phyloP scores from a whole-genome alignment of 257 asterid species.

The Datura wrightii region DNA sequence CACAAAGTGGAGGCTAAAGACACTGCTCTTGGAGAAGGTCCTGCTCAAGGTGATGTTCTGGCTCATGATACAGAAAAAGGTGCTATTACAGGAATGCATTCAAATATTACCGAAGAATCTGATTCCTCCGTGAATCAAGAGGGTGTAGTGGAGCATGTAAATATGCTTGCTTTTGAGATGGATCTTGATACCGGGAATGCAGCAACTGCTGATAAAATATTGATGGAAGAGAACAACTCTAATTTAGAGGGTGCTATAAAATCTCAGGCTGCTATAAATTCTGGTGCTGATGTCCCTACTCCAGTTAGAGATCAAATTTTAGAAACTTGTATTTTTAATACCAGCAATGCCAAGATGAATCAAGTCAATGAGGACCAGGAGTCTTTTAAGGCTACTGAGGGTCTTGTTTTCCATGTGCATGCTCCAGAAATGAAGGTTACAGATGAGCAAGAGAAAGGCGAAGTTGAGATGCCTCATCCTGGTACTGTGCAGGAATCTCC shows the following conservation, averaged over 20 bases:
- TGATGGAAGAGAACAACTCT: not conserved
- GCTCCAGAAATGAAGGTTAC: slow-evolving; percentile 44
- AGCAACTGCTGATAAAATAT: not conserved
- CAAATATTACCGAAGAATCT: slow-evolving; percentile 28
- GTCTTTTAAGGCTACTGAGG: slow-evolving; percentile 39
- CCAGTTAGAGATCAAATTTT: slow-evolving; percentile 34
- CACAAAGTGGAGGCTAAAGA: slow-evolving; percentile 28
- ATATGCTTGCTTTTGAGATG: not conserved
- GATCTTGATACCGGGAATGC: slow-evolving; percentile 23
- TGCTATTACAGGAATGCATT: slow-evolving; percentile 27
- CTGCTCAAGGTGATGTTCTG: slow-evolving; percentile 34
- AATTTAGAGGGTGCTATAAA: not conserved
- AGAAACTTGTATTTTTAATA: slow-evolving; percentile 29
- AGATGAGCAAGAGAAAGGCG: slow-evolving; percentile 47
- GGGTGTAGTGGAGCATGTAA: slow-evolving; percentile 18
- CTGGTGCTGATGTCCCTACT: slow-evolving; percentile 29
- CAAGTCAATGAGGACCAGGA: slow-evolving; percentile 42
- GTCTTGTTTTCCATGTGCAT: slow-evolving; percentile 41
- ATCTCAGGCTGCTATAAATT: slow-evolving; percentile 21
- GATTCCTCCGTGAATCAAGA: not conserved
- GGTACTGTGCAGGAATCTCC: slow-evolving; percentile 40
- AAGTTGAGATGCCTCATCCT: slow-evolving; percentile 41
- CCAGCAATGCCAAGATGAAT: slow-evolving; percentile 26
- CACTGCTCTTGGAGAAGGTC: slow-evolving; percentile 34
- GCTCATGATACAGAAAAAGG: slow-evolving; percentile 37